Conservation (phyloP, 108 stramenopile genomes). For the Cyclotella cryptica region DNA sequence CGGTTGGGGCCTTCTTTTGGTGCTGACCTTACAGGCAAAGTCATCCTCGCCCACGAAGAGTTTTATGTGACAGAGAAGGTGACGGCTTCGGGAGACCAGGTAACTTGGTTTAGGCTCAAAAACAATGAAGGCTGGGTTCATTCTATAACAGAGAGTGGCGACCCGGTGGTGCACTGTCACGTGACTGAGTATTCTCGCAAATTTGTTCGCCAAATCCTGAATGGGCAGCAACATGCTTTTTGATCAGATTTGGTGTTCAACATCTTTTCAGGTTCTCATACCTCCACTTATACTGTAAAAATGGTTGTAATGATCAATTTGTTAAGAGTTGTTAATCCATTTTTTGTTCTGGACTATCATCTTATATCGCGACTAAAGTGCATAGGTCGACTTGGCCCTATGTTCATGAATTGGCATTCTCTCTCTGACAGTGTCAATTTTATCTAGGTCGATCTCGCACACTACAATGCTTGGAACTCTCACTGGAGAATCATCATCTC, state of each 20-base stretch:
- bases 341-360: too few relatives aligned
- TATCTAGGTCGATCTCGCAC: constrained; percentile 70
- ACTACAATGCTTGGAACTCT: constrained; percentile 65
- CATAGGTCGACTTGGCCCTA: constrained; percentile 50
- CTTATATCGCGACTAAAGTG: constrained; percentile 3
- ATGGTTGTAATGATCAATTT: too few relatives aligned
- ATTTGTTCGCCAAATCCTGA: constrained; percentile 34
- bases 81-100: constrained; percentile 46
- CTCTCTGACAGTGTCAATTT: constrained; percentile 62
- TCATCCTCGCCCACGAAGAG: constrained; percentile 55
- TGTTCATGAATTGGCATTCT: constrained; percentile 87
- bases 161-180: constrained; percentile 60
- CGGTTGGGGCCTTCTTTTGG: constrained; percentile 75
- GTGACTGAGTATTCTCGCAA: constrained; percentile 15
- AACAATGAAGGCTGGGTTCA: constrained; percentile 81
- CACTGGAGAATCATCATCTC: constrained; percentile 27
- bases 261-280: too few relatives aligned
- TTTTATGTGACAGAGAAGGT: constrained; percentile 80
- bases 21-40: constrained; percentile 53
- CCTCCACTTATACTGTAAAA: too few relatives aligned
- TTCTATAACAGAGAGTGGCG: constrained; percentile 53
- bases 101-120: constrained; percentile 78
- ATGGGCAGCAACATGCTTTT: background rate
- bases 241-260: too few relatives aligned
- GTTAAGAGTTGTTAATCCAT: too few relatives aligned